Conservation (phyloP, 2,329 filamentous ascomycete genomes). For the Alternaria postmessia region DNA sequence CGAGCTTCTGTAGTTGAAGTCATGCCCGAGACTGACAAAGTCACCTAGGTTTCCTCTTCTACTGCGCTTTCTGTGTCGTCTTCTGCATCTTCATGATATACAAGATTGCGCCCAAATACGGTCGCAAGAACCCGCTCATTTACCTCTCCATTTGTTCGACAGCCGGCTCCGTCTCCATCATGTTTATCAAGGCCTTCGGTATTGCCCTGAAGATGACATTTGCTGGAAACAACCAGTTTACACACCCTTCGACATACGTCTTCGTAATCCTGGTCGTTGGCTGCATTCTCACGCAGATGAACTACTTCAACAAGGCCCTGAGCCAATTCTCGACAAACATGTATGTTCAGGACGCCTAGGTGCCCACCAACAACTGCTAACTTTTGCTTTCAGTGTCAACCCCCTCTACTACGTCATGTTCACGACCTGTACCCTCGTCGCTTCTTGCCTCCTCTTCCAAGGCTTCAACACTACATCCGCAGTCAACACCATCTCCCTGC, state of each 20-base stretch:
- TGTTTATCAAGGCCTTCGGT: conserved; percentile 98
- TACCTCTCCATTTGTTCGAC: conserved; percentile 98
- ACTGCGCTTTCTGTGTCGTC: conserved; percentile 78
- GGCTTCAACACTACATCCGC: conserved; percentile 95
- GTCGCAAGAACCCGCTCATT: conserved; percentile 94
- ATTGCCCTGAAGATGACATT: conserved; percentile 97
- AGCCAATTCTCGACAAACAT: conserved; percentile 98
- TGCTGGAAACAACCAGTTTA: conserved; percentile 92
- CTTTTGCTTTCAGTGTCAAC: conserved; percentile 72
- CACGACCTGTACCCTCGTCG: conserved; percentile 90
- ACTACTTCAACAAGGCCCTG: conserved; percentile 99
- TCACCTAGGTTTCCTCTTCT: conserved; percentile 81
- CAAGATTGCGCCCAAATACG: conserved; percentile 85
- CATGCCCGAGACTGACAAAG: conserved; percentile 20
- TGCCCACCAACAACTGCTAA: conserved; percentile 9
- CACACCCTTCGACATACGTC: conserved; percentile 93
- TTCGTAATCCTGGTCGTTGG: conserved; percentile 93
- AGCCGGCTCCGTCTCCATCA: conserved; percentile 95
- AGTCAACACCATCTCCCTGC: conserved; percentile 89
- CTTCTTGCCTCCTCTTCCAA: conserved; percentile 93
- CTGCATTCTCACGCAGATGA: conserved; percentile 99
- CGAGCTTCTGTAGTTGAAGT: conserved; percentile 24
- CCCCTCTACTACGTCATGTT: conserved; percentile 98
- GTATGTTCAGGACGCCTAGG: conserved; percentile 62
- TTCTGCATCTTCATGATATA: conserved; percentile 98